Evolutionary conservation across 2,329 filamentous ascomycete genomes (phyloP), one percentile per base, ranked within the genome.

Genomic region (Trichothecium roseum): DNA sequence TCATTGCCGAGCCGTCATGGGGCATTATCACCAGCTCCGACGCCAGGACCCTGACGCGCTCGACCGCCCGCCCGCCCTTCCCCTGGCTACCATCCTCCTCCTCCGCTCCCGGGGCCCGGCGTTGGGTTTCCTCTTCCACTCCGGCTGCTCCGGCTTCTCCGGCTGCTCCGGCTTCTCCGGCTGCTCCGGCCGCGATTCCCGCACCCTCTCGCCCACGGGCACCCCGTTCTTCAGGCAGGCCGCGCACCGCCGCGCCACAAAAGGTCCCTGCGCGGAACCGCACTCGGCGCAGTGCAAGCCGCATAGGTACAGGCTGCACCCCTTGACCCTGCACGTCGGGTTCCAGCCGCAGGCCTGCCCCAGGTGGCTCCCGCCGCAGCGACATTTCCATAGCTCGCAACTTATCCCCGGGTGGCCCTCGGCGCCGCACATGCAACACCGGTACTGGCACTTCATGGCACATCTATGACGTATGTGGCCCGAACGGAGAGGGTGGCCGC

Each of bases 371-470:
- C 37, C 43, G 13, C 60, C 57, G 43, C 59, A 63, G 4, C 52
- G 49, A 36, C 60, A 63, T 14, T 38, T 44, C 37, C 48, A 49
- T 22, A 55, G 35, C 16, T 51, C 45, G 39, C 60, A 63, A 18
- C 59, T 48, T 12, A 38, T 45, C n/a, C 58, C 59, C 18, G 48
- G 49, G 38, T 64, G 59, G 3, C 55, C 56, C 15, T 40, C 44
- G 4, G 54, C 36, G n/a, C 60, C 60, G 38, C 60, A 63, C 59
- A 63, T 63, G 40, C 59, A 63, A 41, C 60, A 63, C 14, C 60
- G 51, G 13, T 44, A 32, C 14, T 41, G 40, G 44, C 59, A 64
- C 3, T 47, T 45, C 50, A 64, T 62, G 30, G 59, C 59, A 30
- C 52, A 57, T 18, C 44, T 45, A 40, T 60, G 54, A 31, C 45